Percentiles rank a stretch among this genome's conserved stretches.
These are phyloP conservation scores for Chlorella ohadii DNA, from an alignment of 139 green algal genomes.

Conservation along the genomic window DNA sequence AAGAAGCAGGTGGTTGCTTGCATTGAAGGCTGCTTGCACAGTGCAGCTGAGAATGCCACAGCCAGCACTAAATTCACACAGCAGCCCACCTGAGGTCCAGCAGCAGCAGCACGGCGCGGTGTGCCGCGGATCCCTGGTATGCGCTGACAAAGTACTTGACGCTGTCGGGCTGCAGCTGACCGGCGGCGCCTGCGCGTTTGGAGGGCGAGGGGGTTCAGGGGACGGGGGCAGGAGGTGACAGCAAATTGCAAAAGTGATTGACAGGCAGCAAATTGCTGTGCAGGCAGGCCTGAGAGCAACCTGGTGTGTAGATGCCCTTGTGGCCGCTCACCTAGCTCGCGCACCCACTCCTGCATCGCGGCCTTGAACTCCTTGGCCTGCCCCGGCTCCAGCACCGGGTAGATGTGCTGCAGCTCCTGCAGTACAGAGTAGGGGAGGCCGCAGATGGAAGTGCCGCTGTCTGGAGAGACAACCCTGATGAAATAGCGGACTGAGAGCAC, in stretches of 20 bases:
- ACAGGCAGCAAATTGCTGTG: too few species aligned
- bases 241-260: too few species aligned
- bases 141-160: slow-evolving; percentile 25
- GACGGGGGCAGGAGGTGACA: too few species aligned
- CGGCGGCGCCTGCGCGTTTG: not conserved
- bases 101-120: slow-evolving; percentile 27
- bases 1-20: too few species aligned
- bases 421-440: not conserved
- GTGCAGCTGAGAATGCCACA: too few species aligned
- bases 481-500: too few species aligned
- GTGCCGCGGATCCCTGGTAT: not conserved
- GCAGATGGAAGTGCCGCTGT: not conserved
- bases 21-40: too few species aligned
- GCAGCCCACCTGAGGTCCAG: slow-evolving; percentile 16
- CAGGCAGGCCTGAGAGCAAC: too few species aligned
- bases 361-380: slow-evolving; percentile 29
- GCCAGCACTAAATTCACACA: not conserved
- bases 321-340: not conserved
- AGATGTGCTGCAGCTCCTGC: slow-evolving; percentile 33
- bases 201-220: too few species aligned
- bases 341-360: slow-evolving; percentile 20
- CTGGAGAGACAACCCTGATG: too few species aligned
- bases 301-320: too few species aligned
- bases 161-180: not conserved
- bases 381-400: slow-evolving; percentile 22